These are phyloP conservation scores for Chamaecrista fasciculata DNA, from an alignment of 306 rosid genomes.

Conservation along the genomic window DNA sequence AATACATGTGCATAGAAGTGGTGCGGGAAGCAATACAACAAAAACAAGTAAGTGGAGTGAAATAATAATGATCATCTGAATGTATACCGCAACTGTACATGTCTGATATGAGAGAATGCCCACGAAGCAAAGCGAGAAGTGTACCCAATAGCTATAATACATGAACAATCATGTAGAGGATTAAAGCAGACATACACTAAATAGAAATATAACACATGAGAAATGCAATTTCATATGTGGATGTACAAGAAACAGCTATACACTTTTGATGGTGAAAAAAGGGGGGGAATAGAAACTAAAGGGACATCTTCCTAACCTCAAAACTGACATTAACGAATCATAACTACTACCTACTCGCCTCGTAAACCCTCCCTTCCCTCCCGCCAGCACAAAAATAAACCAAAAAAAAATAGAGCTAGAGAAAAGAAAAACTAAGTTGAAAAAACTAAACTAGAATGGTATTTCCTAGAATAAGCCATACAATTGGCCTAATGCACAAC, in stretches of 20 bases:
- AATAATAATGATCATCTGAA: too few species aligned
- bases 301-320: conserved; percentile 38
- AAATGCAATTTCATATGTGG: conserved; percentile 28
- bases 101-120: too few species aligned
- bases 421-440: background rate
- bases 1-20: too few species aligned
- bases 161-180: background rate
- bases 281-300: conserved; percentile 1
- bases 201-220: conserved; percentile 16
- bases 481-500: conserved; percentile 38
- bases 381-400: conserved; percentile 15
- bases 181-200: background rate
- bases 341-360: conserved; percentile 25
- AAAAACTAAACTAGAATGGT: conserved; percentile 38
- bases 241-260: conserved; percentile 44
- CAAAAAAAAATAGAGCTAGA: conserved; percentile 24
- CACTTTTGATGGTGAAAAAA: conserved; percentile 13
- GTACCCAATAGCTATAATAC: too few species aligned
- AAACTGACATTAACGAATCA: conserved; percentile 23
- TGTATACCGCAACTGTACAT: too few species aligned
- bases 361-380: background rate
- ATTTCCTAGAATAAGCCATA: conserved; percentile 39
- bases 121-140: too few species aligned
- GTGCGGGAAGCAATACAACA: too few species aligned
- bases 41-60: too few species aligned